A percentile compares a stretch with the other conserved stretches of the same genome.
phyloP scores from a whole-genome alignment of 495 filamentous ascomycete species.

The Cercophora samala region DNA sequence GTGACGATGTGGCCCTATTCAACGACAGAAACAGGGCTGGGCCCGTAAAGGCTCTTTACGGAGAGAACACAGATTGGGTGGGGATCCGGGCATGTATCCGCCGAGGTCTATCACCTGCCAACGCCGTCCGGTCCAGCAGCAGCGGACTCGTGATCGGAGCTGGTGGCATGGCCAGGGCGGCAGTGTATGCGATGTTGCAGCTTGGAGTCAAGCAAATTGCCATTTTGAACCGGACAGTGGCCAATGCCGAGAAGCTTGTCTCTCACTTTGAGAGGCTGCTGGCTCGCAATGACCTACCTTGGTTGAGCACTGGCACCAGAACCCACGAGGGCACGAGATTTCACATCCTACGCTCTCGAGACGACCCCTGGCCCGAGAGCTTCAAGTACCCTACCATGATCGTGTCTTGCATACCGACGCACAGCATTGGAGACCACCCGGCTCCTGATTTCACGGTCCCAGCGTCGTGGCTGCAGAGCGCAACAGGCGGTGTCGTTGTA shows the following conservation, averaged over 20 bases:
- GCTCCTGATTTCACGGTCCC: slow-evolving; percentile 69
- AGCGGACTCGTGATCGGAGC: slow-evolving; percentile 69
- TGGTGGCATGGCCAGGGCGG: slow-evolving; percentile 71
- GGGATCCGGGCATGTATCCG: slow-evolving; percentile 62
- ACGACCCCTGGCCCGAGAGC: slow-evolving; percentile 60
- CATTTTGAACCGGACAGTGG: slow-evolving; percentile 62
- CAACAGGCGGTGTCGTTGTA: slow-evolving; percentile 67
- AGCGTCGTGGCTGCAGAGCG: slow-evolving; percentile 61
- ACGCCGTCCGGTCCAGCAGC: slow-evolving; percentile 62
- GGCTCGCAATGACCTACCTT: slow-evolving; percentile 27
- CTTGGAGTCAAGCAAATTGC: slow-evolving; percentile 70
- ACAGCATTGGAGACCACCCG: slow-evolving; percentile 55
- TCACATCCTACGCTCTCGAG: slow-evolving; percentile 53
- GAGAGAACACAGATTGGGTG: slow-evolving; percentile 78
- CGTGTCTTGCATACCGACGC: slow-evolving; percentile 66
- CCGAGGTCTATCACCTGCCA: slow-evolving; percentile 69
- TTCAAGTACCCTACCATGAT: slow-evolving; percentile 62
- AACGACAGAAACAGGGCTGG: slow-evolving; percentile 60
- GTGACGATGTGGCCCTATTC: slow-evolving; percentile 54
- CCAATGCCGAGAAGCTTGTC: slow-evolving; percentile 60
- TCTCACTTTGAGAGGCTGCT: slow-evolving; percentile 56
- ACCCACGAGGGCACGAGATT: slow-evolving; percentile 50
- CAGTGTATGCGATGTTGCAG: slow-evolving; percentile 71
- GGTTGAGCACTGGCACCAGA: slow-evolving; percentile 50
- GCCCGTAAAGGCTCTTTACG: slow-evolving; percentile 63